Conservation (phyloP, 2,329 filamentous ascomycete species). For the Elsinoe batatas region DNA sequence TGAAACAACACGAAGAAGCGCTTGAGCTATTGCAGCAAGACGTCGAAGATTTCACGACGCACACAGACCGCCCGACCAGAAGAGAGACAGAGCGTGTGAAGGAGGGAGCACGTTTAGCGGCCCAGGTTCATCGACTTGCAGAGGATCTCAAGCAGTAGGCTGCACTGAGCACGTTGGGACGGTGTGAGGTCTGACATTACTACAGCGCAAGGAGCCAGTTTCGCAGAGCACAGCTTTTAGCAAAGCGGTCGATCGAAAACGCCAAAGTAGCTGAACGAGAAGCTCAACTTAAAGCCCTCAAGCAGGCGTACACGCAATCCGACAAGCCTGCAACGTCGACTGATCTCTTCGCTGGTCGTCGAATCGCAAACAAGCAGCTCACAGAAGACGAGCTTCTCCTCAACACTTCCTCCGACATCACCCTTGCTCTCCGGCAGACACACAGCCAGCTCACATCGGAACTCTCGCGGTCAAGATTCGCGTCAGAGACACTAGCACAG, state of each 20-base stretch:
- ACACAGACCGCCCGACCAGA: conserved; percentile 27
- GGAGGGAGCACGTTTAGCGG: conserved; percentile 55
- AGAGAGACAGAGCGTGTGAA: conserved; percentile 47
- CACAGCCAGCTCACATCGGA: conserved; percentile 80
- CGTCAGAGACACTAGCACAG: conserved; percentile 76
- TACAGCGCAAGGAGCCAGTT: conserved; percentile 55
- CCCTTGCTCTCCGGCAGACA: conserved; percentile 69
- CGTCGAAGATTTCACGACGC: conserved; percentile 55
- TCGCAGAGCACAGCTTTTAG: conserved; percentile 69
- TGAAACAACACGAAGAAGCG: conserved; percentile 74
- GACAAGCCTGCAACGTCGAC: conserved; percentile 23
- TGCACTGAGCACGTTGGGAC: background rate
- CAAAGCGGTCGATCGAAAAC: conserved; percentile 62
- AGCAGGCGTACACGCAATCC: conserved; percentile 29
- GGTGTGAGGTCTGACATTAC: background rate
- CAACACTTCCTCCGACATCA: conserved; percentile 73
- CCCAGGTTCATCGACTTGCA: conserved; percentile 55
- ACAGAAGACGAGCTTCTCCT: conserved; percentile 64
- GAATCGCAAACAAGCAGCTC: conserved; percentile 36
- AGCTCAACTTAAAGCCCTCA: conserved; percentile 59
- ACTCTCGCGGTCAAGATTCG: conserved; percentile 77
- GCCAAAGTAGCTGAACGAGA: conserved; percentile 70
- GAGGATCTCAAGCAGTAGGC: conserved; percentile 63
- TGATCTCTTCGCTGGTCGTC: conserved; percentile 29
- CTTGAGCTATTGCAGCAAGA: conserved; percentile 73